Conservation (phyloP, 2,329 filamentous ascomycete genomes). For the Colletotrichum karsti region DNA sequence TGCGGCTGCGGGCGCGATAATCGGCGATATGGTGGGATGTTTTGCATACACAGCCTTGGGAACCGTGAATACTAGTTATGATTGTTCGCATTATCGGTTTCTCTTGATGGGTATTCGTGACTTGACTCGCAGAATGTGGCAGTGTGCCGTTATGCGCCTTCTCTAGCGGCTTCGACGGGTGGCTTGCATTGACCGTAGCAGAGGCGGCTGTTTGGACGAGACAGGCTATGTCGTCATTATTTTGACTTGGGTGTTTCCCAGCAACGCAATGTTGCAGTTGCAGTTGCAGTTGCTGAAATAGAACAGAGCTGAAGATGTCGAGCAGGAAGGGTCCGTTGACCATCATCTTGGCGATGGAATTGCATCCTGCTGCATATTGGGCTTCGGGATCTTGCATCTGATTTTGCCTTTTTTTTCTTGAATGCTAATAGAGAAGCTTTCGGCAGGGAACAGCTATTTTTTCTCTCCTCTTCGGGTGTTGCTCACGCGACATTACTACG, state of each 20-base stretch:
- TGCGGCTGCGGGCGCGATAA: not conserved
- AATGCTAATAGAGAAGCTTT: not conserved
- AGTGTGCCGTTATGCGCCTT: not conserved
- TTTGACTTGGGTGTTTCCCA: not conserved
- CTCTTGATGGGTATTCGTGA: not conserved
- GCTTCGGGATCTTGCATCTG: slow-evolving; percentile 13
- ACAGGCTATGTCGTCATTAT: not conserved
- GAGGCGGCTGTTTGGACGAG: not conserved
- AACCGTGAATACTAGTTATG: too few relatives aligned
- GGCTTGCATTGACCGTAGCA: slow-evolving; percentile 1
- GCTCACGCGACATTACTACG: slow-evolving; percentile 23
- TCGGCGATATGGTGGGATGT: not conserved
- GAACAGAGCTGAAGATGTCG: not conserved
- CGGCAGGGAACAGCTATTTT: slow-evolving; percentile 18
- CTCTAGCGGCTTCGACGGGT: not conserved
- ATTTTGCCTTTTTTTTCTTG: too few relatives aligned
- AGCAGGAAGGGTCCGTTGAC: too few relatives aligned
- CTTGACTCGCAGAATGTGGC: slow-evolving; percentile 10
- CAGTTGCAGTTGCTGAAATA: not conserved
- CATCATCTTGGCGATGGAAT: too few relatives aligned
- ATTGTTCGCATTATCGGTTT: too few relatives aligned
- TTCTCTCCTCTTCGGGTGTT: slow-evolving; percentile 8
- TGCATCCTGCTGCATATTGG: not conserved
- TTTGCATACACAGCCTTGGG: too few relatives aligned
- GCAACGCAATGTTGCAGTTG: not conserved